Evolutionary conservation across 345 rosid genomes (phyloP).

Genomic region (Noccaea bulbosa): DNA sequence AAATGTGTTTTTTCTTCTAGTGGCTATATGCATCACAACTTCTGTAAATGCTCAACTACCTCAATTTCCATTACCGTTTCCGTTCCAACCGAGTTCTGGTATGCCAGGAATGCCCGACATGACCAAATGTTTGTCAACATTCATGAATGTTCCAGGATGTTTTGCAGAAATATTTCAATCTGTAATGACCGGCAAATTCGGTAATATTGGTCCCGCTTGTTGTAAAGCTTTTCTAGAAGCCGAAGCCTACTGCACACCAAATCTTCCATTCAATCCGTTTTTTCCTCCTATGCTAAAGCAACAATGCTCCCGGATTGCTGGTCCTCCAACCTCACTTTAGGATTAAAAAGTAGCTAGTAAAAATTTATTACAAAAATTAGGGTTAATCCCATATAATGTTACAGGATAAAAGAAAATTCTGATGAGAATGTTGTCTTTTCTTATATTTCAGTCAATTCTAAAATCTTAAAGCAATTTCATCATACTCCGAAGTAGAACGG

Average conservation of each 20-base stretch:
- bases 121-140: background rate
- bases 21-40: background rate
- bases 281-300: conserved; percentile 11
- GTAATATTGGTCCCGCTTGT: conserved; percentile 16
- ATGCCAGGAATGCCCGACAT: background rate
- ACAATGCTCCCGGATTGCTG: background rate
- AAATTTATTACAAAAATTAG: too few species aligned
- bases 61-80: background rate
- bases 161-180: background rate
- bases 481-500: background rate
- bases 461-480: background rate
- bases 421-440: background rate
- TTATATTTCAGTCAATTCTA: background rate
- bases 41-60: background rate
- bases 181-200: background rate
- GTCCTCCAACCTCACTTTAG: conserved; percentile 5
- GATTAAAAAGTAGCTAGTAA: too few species aligned
- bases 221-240: conserved; percentile 21
- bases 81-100: background rate
- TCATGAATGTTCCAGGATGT: conserved; percentile 6
- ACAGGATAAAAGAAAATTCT: too few species aligned
- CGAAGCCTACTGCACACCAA: background rate
- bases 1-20: background rate
- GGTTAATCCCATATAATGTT: too few species aligned
- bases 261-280: background rate